Conservation (phyloP, 1,284 basidiomycete species). For the Austroboletus sp. region DNA sequence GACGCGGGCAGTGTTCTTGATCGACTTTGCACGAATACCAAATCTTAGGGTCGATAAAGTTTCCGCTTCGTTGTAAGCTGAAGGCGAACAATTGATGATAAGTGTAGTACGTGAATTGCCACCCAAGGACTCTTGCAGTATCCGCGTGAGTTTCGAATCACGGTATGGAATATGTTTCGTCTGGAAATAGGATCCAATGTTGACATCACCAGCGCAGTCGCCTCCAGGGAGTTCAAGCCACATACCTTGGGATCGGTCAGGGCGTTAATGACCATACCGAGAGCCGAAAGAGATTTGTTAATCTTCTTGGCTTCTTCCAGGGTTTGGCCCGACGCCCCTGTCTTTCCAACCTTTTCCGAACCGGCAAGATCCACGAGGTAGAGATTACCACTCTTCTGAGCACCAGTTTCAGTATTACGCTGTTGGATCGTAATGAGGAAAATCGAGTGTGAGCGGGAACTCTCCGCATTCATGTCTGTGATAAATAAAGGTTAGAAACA, state of each 20-base stretch:
- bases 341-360: constrained; percentile 99
- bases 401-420: constrained; percentile 91
- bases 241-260: constrained; percentile 90
- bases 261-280: constrained; percentile 99
- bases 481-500: constrained; percentile 10
- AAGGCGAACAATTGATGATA: constrained; percentile 98
- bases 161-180: constrained; percentile 97
- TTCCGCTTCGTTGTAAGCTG: constrained; percentile 93
- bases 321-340: constrained; percentile 96
- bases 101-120: constrained; percentile 98
- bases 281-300: constrained; percentile 94
- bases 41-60: constrained; percentile 97
- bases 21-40: constrained; percentile 97
- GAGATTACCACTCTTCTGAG: constrained; percentile 92
- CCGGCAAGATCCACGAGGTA: constrained; percentile 98
- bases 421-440: constrained; percentile 97
- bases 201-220: constrained; percentile 3
- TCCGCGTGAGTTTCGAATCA: constrained; percentile 98
- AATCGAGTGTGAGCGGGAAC: constrained; percentile 97
- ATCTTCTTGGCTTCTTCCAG: constrained; percentile 99
- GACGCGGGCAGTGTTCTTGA: constrained; percentile 99
- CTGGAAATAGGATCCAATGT: constrained; percentile 38
- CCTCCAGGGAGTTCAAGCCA: constrained; percentile 5
- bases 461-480: constrained; percentile 99
- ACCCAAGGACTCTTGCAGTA: constrained; percentile 98